Conservation (phyloP, 768 basidiomycete genomes). For the Lactarius indigo region DNA sequence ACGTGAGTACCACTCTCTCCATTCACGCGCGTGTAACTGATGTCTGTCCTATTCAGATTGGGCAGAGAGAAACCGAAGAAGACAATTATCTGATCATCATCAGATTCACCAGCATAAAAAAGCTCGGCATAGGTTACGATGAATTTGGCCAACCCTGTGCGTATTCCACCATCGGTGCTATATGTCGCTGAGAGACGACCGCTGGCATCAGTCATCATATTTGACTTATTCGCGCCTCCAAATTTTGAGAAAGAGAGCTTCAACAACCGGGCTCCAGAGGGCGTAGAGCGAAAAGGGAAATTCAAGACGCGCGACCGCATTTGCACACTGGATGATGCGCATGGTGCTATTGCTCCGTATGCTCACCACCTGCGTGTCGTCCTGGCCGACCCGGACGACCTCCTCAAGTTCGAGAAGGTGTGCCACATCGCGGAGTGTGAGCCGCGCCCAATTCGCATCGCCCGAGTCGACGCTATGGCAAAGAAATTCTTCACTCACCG, state of each 20-base stretch:
- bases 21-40: background rate
- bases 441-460: conserved; percentile 28
- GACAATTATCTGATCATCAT: conserved; percentile 4
- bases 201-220: conserved; percentile 11
- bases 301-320: conserved; percentile 54
- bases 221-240: conserved; percentile 44
- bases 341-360: conserved; percentile 60
- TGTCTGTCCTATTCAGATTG: conserved; percentile 4
- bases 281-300: conserved; percentile 34
- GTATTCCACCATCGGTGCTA: background rate
- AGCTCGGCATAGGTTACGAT: conserved; percentile 21
- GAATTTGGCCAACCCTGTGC: conserved; percentile 13
- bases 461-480: conserved; percentile 46
- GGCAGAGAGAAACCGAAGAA: conserved; percentile 20
- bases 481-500: conserved; percentile 50
- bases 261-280: conserved; percentile 46
- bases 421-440: conserved; percentile 48
- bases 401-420: conserved; percentile 49
- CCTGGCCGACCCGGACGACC: conserved; percentile 49
- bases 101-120: conserved; percentile 20
- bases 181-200: background rate
- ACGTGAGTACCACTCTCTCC: conserved; percentile 38
- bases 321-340: conserved; percentile 54
- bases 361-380: conserved; percentile 67
- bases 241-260: conserved; percentile 58